Evolutionary conservation across 768 basidiomycete species (phyloP).

Genomic region (Lentinus tigrinus): DNA sequence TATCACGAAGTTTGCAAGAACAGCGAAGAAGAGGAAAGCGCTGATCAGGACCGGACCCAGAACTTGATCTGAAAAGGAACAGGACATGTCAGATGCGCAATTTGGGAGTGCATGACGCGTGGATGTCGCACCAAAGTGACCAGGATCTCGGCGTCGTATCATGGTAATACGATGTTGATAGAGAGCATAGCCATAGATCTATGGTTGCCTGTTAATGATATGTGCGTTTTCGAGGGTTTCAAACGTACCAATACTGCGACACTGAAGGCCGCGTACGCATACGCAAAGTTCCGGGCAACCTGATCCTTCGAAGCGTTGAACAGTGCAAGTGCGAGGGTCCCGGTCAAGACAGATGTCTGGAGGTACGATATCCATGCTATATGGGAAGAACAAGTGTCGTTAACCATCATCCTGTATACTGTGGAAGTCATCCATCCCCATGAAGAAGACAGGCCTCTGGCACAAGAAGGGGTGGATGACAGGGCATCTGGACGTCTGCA

Average conservation of each 20-base stretch:
- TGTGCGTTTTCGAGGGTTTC: neutral
- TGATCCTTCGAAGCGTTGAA: constrained; percentile 79
- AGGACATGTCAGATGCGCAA: neutral
- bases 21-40: constrained; percentile 78
- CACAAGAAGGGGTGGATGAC: too few species aligned
- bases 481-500: too few species aligned
- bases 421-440: too few species aligned
- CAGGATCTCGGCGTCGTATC: constrained; percentile 87
- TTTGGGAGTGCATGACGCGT: neutral
- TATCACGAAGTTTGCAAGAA: constrained; percentile 85
- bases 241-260: constrained; percentile 58
- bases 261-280: constrained; percentile 79
- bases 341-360: constrained; percentile 80
- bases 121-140: constrained; percentile 70
- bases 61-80: constrained; percentile 67
- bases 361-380: constrained; percentile 93
- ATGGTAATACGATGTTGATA: constrained; percentile 89
- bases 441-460: too few species aligned
- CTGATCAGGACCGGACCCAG: constrained; percentile 84
- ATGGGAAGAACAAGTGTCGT: neutral
- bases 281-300: constrained; percentile 75
- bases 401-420: too few species aligned
- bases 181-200: constrained; percentile 84
- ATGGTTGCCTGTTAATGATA: neutral
- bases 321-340: constrained; percentile 80